Conservation (phyloP, 2,329 filamentous ascomycete species). For the Gnomoniopsis sp. region DNA sequence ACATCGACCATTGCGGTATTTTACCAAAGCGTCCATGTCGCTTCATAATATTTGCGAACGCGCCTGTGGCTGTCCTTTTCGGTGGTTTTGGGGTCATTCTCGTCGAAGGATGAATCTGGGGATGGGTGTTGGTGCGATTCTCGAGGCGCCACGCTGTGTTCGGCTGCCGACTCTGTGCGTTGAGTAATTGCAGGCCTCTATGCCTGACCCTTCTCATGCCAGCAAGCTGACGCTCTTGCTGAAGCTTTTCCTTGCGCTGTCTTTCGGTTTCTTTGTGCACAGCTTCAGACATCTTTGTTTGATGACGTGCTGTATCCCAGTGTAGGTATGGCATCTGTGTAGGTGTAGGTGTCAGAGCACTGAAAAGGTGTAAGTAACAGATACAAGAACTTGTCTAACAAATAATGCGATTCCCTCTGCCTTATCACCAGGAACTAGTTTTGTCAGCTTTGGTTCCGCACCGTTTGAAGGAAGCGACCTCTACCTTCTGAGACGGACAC, state of each 20-base stretch:
- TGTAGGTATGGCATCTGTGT: slow-evolving; percentile 39
- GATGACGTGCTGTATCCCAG: slow-evolving; percentile 33
- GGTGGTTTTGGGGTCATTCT: background rate
- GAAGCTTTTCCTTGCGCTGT: slow-evolving; percentile 8
- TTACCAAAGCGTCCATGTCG: slow-evolving; percentile 11
- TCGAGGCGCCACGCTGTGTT: slow-evolving; percentile 14
- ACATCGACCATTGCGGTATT: background rate
- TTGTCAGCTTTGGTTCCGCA: background rate
- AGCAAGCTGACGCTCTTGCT: slow-evolving; percentile 1
- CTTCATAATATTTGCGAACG: slow-evolving; percentile 18
- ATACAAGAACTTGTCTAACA: background rate
- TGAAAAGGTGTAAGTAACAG: too few species aligned
- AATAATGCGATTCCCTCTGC: slow-evolving; percentile 5
- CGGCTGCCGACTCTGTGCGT: slow-evolving; percentile 13
- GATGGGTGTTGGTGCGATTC: background rate
- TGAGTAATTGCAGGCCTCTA: slow-evolving; percentile 11
- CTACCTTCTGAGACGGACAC: slow-evolving; percentile 9
- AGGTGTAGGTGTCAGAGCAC: background rate
- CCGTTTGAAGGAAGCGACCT: fast-evolving
- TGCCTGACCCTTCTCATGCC: slow-evolving; percentile 14
- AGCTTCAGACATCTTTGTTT: slow-evolving; percentile 8
- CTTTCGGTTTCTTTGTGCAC: slow-evolving; percentile 13
- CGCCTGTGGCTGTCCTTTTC: slow-evolving; percentile 8
- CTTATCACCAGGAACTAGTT: background rate
- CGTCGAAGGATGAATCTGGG: background rate